Base-by-base conservation (phyloP, 208 protist genomes). In the Herpetomonas samuelpessoai region DNA sequence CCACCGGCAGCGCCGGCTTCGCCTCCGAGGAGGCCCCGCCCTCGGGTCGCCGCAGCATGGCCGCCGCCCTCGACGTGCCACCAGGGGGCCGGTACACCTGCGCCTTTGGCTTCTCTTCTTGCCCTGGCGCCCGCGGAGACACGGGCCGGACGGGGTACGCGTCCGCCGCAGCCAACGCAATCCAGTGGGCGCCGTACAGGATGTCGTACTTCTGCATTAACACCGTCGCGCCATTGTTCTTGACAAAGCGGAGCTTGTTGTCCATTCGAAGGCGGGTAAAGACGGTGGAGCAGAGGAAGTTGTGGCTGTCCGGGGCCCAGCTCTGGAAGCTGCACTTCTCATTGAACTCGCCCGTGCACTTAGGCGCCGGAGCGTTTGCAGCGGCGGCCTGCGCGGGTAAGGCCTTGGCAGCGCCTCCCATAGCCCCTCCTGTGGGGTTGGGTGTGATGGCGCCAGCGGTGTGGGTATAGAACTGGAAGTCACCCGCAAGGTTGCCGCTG, bases 401-500 rank as follows among this genome's bases (percentile, higher is more conserved):
- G 12, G 51, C 54, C 12, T 54, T 38, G 16, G 60, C 44, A 29
- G 53, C 46, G 46, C 24, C 50, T 19, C 31, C 25, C 14, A 18
- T 24, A 3, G 21, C 54, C 6, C 21, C 19, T 21, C 41, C 24
- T n/a, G 10, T 24, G 22, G 22, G 25, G n/a, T 39, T n/a, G 10
- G 54, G 39, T 19, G 48, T n/a, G 25, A 55, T 16, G 26, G 14
- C 25, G 29, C 31, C 45, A 18, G 30, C 27, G 24, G 39, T 49
- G 63, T 71, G 62, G 22, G 60, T 35, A 68, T 85, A 93, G 59
- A 95, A 91, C 41, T 83, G 68, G 63, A 85, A 93, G 68, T 97
- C 87, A 21, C 91, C 91, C 2, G 88, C 84, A 27, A 97, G 65
- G 66, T 92, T 94, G 19, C 91, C 91, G 54, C 79, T 94, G 38